phyloP scores from a whole-genome alignment of 352 stramenopile genomes.

The Labyrinthula sp. region DNA sequence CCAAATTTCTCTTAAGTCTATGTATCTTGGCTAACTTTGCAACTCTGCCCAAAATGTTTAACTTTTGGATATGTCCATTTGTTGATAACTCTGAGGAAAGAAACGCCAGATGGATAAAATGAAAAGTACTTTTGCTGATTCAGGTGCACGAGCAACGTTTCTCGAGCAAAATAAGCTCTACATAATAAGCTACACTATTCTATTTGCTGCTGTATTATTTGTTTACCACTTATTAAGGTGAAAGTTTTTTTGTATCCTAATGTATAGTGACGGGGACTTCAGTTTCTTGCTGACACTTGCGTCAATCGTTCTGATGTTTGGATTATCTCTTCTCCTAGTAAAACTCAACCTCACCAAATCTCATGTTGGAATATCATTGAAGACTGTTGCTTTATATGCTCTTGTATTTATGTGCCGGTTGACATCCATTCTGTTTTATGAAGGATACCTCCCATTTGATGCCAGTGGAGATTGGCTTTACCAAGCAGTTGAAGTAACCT shows the following conservation, averaged over 20 bases:
- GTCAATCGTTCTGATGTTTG: constrained; percentile 24
- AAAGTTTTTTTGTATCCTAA: too few species aligned
- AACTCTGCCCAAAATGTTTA: too few species aligned
- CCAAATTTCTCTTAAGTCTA: too few species aligned
- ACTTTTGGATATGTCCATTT: too few species aligned
- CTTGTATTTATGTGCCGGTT: constrained; percentile 87
- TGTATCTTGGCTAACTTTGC: too few species aligned
- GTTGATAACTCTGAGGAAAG: too few species aligned
- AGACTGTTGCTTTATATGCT: constrained; percentile 86
- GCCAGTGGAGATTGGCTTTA: constrained; percentile 93
- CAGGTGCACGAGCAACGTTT: too few species aligned
- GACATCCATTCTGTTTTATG: constrained; percentile 84
- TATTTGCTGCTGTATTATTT: constrained; percentile 46
- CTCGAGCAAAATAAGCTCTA: constrained; percentile 28
- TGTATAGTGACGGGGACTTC: constrained; percentile 67
- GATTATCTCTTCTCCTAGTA: constrained; percentile 22
- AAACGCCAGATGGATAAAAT: too few species aligned
- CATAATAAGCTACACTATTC: constrained; percentile 21
- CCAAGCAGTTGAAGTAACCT: constrained; percentile 75
- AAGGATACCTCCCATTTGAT: constrained; percentile 65
- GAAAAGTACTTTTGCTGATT: too few species aligned
- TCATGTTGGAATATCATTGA: constrained; percentile 63
- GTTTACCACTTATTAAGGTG: constrained; percentile 66
- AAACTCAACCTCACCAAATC: constrained; percentile 32
- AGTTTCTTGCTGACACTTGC: constrained; percentile 52